Evolutionary conservation across 345 rosid species (phyloP), one percentile per base, ranked within the genome.

Genomic region (Punica granatum): DNA sequence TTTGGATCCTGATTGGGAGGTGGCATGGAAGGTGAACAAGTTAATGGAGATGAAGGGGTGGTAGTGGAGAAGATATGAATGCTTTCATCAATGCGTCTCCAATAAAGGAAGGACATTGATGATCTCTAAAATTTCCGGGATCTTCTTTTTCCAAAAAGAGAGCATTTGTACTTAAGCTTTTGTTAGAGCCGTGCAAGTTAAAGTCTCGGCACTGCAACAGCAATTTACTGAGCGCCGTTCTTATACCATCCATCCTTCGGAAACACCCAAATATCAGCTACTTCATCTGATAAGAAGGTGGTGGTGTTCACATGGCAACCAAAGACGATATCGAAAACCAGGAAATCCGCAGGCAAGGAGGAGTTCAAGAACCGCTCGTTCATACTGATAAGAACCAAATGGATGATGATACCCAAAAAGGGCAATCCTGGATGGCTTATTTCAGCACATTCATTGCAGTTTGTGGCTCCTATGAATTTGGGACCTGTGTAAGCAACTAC

Each of bases 381-480:
- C 46, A 0, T 54, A 64, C 21, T 8, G 63, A 31, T 43, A 77
- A 76, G 79, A 63, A 65, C 58, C 42, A 28, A 72, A 54, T 67
- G 44, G 77, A 72, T 31, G 69, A 35, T 53, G 80, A 41, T 53
- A 80, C 72, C 63, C 72, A 54, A 70, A 75, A 68, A 14, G 88
- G 72, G 28, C 79, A 72, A 64, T 74, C 76, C 4, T 73, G 90
- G 88, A 92, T 84, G 90, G 89, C 86, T 73, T 92, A 92, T 67
- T 74, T 90, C 74, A 85, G 81, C 78, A 88, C 98, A 5, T 80
- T 86, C 30, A 87, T 90, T 23, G 89, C 98, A 3, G 97, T 88
- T 28, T 90, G 92, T 61, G 98, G 97, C 11, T 87, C 98, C 62
- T 92, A 72, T 66, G 88, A 73, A 42, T 90, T 92, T 70, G 98